Percentiles rank a stretch among this genome's conserved stretches.
phyloP scores from a whole-genome alignment of 2,329 filamentous ascomycete genomes.

The Erysiphe pulchra region DNA sequence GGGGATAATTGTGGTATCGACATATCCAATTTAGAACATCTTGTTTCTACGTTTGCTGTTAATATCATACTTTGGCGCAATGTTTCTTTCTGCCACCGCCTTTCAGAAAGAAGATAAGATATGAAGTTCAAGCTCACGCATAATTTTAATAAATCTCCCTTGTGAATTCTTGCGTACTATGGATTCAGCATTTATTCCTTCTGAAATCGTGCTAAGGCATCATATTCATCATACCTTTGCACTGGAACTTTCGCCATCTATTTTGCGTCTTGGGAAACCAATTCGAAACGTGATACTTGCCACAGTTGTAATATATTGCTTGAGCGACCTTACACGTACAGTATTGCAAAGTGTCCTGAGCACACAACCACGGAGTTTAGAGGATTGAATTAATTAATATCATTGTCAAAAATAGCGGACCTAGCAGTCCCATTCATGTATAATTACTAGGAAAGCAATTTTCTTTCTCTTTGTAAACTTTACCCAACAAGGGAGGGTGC shows the following conservation, averaged over 20 bases:
- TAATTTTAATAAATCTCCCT: too few species aligned
- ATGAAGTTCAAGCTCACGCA: too few species aligned
- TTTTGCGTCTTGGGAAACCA: slow-evolving; percentile 22
- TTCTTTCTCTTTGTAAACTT: not conserved
- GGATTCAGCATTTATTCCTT: slow-evolving; percentile 16
- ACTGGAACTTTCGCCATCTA: slow-evolving; percentile 23
- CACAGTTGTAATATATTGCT: slow-evolving; percentile 16
- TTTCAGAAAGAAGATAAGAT: too few species aligned
- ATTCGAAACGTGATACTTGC: slow-evolving; percentile 23
- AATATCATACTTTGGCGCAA: too few species aligned
- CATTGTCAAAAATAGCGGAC: not conserved
- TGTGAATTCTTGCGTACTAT: slow-evolving; percentile 5
- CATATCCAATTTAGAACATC: too few species aligned
- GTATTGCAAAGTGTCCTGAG: slow-evolving; percentile 12
- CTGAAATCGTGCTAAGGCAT: slow-evolving; percentile 20
- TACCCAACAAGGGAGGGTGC: not conserved
- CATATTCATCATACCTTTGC: slow-evolving; percentile 23
- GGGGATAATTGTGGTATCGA: slow-evolving; percentile 29
- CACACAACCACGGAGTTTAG: slow-evolving; percentile 2
- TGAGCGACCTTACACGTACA: slow-evolving; percentile 16
- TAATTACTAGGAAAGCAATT: too few species aligned
- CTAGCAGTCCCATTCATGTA: too few species aligned
- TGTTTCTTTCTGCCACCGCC: too few species aligned
- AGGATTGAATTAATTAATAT: slow-evolving; percentile 1
- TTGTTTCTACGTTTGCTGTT: too few species aligned